phyloP scores from a whole-genome alignment of 2,329 filamentous ascomycete species.

The Hypoxylon sp. region DNA sequence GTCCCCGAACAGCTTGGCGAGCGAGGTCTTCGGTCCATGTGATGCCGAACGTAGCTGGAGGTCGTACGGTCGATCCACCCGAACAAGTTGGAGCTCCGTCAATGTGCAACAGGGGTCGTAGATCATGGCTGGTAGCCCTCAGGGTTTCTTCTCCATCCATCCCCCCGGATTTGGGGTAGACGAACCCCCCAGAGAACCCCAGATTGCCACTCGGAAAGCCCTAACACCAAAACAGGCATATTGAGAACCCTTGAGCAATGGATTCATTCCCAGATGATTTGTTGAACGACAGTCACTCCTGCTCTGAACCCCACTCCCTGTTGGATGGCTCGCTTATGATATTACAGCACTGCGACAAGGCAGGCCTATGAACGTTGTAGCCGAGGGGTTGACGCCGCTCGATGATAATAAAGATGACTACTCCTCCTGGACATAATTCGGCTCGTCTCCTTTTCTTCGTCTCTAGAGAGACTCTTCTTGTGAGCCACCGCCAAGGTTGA shows the following conservation, averaged over 20 bases:
- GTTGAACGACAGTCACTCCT: conserved; percentile 9
- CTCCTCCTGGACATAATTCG: conserved; percentile 3
- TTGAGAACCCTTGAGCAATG: conserved; percentile 11
- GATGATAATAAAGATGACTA: conserved; percentile 23
- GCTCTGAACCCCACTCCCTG: conserved; percentile 20
- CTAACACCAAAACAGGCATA: conserved; percentile 13
- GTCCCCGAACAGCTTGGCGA: conserved; percentile 8
- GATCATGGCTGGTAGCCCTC: background rate
- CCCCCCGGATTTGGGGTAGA: conserved; percentile 32
- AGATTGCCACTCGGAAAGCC: conserved; percentile 11
- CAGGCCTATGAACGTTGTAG: conserved; percentile 9
- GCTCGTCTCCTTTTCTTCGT: background rate
- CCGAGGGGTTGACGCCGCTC: conserved; percentile 18
- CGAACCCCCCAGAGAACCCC: conserved; percentile 20
- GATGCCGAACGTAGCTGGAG: conserved; percentile 24
- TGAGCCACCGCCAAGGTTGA: background rate
- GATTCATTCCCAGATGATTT: conserved; percentile 15
- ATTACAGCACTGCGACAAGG: conserved; percentile 18
- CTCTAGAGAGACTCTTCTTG: background rate
- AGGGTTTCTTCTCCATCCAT: conserved; percentile 24
- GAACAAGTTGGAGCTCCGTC: conserved; percentile 25
- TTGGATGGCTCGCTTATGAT: conserved; percentile 23
- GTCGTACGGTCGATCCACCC: conserved; percentile 5
- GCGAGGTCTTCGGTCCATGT: conserved; percentile 19
- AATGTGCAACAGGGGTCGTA: conserved; percentile 6